These are phyloP conservation scores for Pneumocystis sp. DNA, from an alignment of 1,139 yeast genomes.

Conservation along the genomic window DNA sequence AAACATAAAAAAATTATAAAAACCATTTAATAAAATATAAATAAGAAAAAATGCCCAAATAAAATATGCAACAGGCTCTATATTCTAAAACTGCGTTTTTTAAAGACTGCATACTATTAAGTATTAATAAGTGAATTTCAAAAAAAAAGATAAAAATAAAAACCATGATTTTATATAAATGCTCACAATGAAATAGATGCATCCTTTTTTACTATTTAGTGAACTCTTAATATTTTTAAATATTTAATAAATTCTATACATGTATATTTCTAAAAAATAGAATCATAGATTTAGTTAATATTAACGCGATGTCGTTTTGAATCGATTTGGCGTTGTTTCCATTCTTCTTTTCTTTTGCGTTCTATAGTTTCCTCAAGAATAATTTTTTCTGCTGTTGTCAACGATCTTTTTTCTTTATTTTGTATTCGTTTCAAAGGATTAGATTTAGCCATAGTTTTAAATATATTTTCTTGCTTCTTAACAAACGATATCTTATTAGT, in stretches of 20 bases:
- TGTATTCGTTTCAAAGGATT: constrained; percentile 3
- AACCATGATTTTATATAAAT: neutral
- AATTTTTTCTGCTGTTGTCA: constrained; percentile 8
- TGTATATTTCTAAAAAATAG: neutral
- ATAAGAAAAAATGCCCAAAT: neutral
- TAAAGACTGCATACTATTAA: neutral
- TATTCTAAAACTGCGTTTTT: no score
- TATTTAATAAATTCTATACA: neutral
- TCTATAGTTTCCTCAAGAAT: constrained; percentile 5
- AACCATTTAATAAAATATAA: neutral
- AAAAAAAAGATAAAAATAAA: neutral
- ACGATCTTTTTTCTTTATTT: neutral
- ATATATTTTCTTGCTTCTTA: neutral
- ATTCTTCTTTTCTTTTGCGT: neutral
- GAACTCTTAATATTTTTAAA: neutral
- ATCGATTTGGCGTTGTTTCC: neutral
- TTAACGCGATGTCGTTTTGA: neutral
- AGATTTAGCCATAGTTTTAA: constrained; percentile 3
- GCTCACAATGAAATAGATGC: neutral
- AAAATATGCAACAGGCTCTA: no score
- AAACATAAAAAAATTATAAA: neutral
- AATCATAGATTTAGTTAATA: neutral
- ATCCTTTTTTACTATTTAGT: neutral
- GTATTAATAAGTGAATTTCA: neutral
- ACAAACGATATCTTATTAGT: constrained; percentile 1